Evolutionary conservation across 768 basidiomycete genomes (phyloP).

Genomic region (Pholiota microspora): DNA sequence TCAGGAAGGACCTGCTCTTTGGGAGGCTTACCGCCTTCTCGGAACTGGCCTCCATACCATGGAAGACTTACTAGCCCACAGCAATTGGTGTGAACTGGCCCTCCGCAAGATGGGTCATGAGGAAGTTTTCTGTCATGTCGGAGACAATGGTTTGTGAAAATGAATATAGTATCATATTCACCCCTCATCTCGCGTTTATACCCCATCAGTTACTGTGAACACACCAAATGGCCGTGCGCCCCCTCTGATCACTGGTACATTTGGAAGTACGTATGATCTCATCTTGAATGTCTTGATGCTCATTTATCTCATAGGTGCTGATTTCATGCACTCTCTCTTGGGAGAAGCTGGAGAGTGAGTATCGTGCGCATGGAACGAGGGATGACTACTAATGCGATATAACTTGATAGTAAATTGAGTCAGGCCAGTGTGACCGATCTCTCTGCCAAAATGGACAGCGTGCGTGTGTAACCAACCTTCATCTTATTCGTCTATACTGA

Average conservation of each 20-base stretch:
- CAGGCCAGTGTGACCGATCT: conserved; percentile 63
- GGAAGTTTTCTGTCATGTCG: conserved; percentile 80
- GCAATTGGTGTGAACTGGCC: conserved; percentile 77
- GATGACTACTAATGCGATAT: conserved; percentile 1
- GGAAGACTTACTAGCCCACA: conserved; percentile 77
- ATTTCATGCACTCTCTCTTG: conserved; percentile 65
- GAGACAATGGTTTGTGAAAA: conserved; percentile 52
- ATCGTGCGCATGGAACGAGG: not conserved
- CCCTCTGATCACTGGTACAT: conserved; percentile 68
- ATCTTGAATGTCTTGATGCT: not conserved
- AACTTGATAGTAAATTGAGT: conserved; percentile 44
- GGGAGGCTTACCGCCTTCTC: conserved; percentile 68
- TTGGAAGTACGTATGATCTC: conserved; percentile 40
- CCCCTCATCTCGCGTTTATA: too few relatives aligned
- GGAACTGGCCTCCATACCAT: conserved; percentile 67
- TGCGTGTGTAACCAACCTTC: conserved; percentile 11
- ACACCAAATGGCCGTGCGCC: conserved; percentile 56
- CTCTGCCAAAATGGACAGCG: conserved; percentile 46
- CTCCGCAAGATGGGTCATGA: conserved; percentile 66
- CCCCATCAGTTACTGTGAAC: conserved; percentile 37
- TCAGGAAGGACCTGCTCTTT: conserved; percentile 52
- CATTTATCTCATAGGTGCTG: conserved; percentile 33
- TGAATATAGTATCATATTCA: too few relatives aligned
- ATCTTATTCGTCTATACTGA: not conserved
- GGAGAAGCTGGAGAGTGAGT: conserved; percentile 65